Evolutionary conservation across 139 green algal species (phyloP).

Genomic region (Diplosphaera chodatii): DNA sequence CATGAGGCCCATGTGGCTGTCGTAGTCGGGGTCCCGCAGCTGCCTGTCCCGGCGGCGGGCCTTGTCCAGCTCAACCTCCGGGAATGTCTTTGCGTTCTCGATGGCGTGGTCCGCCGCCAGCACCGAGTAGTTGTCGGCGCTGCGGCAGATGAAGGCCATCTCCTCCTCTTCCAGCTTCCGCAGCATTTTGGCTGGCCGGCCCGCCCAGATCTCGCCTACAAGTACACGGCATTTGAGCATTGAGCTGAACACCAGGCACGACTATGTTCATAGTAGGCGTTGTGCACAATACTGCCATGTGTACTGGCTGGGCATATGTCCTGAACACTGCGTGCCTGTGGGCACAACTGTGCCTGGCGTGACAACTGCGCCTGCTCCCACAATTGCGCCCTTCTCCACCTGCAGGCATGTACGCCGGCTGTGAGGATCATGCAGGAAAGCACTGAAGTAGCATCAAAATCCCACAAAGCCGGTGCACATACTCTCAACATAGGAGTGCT

Average conservation of each 20-base stretch:
- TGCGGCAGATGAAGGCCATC: conserved; percentile 64
- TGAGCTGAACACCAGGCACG: no score
- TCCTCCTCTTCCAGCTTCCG: conserved; percentile 67
- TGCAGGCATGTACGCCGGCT: conserved; percentile 15
- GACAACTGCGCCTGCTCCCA: conserved; percentile 88
- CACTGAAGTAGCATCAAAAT: no score
- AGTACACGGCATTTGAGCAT: no score
- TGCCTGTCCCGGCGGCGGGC: conserved; percentile 31
- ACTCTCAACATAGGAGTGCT: not conserved
- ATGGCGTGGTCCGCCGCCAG: conserved; percentile 58
- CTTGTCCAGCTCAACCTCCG: conserved; percentile 45
- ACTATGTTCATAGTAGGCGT: no score
- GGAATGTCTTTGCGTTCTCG: conserved; percentile 54
- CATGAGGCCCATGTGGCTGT: conserved; percentile 38
- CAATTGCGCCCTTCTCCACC: conserved; percentile 72
- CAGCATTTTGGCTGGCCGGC: conserved; percentile 81
- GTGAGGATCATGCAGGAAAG: no score
- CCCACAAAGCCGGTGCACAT: not conserved
- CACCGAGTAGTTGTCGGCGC: conserved; percentile 73
- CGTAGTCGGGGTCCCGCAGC: conserved; percentile 44
- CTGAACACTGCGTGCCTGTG: conserved; percentile 45
- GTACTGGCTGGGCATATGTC: no score
- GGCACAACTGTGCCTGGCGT: conserved; percentile 60
- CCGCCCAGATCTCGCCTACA: conserved; percentile 87
- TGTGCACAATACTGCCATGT: no score